phyloP scores from a whole-genome alignment of 441 rosid genomes.

The Gossypium schwendimanii region DNA sequence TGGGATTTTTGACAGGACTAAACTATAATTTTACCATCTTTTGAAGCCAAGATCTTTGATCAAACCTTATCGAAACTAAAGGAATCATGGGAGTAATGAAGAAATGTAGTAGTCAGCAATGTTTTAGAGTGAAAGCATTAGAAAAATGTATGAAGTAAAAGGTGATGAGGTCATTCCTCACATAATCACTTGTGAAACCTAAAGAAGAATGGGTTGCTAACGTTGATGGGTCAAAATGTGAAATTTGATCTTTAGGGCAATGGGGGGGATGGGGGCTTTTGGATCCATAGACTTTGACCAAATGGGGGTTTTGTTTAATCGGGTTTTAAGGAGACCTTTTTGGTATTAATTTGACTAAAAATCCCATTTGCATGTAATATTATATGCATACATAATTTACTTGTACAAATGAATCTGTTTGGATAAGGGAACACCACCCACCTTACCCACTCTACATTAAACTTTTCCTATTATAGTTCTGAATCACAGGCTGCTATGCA shows the following conservation, averaged over 20 bases:
- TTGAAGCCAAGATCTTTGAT: no score
- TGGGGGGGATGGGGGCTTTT: background rate
- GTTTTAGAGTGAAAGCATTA: background rate
- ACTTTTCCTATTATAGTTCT: no score
- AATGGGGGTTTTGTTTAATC: background rate
- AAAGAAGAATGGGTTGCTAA: background rate
- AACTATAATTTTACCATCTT: no score
- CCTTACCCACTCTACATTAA: no score
- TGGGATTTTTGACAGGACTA: no score
- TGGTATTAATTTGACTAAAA: background rate
- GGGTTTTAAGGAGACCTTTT: background rate
- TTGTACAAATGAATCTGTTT: background rate
- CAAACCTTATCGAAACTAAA: background rate
- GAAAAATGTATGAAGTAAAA: background rate
- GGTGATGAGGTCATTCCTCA: slow-evolving; percentile 7
- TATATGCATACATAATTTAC: background rate
- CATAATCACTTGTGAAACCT: slow-evolving; percentile 8
- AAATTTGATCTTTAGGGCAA: background rate
- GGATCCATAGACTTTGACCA: background rate
- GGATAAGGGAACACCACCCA: background rate
- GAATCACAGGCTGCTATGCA: no score
- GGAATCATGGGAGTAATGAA: background rate
- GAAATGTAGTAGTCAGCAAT: no score
- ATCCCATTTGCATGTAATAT: background rate
- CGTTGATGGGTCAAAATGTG: background rate